Evolutionary conservation across 495 filamentous ascomycete genomes (phyloP).

Genomic region (Penicillium angulare): DNA sequence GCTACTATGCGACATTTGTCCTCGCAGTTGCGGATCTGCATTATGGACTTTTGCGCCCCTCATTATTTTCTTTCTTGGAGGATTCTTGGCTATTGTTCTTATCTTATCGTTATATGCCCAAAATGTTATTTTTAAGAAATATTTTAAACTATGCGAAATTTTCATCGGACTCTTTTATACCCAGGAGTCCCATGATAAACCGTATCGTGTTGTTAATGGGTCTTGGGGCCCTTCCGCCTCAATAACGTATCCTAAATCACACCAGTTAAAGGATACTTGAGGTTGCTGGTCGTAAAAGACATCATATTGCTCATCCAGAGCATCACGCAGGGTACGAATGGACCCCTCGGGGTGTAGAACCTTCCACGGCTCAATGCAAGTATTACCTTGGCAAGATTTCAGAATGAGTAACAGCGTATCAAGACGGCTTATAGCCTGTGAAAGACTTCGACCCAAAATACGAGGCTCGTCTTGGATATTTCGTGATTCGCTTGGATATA

Average conservation of each 20-base stretch:
- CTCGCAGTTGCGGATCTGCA: no score
- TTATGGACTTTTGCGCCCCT: no score
- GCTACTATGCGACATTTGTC: no score
- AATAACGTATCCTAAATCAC: constrained; percentile 58
- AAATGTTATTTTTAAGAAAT: no score
- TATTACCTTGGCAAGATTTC: constrained; percentile 59
- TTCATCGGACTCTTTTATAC: no score
- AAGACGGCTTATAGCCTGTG: constrained; percentile 47
- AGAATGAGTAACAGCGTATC: constrained; percentile 63
- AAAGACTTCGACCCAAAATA: constrained; percentile 46
- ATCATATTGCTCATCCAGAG: constrained; percentile 51
- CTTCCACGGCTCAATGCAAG: constrained; percentile 59
- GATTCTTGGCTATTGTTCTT: no score
- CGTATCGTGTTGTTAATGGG: constrained; percentile 27
- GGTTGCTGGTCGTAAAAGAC: constrained; percentile 53
- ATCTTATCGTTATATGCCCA: no score
- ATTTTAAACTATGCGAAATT: no score
- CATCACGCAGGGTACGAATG: constrained; percentile 34
- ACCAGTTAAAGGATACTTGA: constrained; percentile 53
- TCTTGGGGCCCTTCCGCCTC: constrained; percentile 60
- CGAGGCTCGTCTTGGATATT: constrained; percentile 4
- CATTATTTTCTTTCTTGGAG: no score
- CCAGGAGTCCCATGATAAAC: constrained; percentile 35
- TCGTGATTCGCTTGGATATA: constrained; percentile 37
- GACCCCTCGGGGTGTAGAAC: constrained; percentile 53